These are phyloP conservation scores for Pestalotiopsis sp. DNA, from an alignment of 2,329 filamentous ascomycete genomes.

Conservation along the genomic window DNA sequence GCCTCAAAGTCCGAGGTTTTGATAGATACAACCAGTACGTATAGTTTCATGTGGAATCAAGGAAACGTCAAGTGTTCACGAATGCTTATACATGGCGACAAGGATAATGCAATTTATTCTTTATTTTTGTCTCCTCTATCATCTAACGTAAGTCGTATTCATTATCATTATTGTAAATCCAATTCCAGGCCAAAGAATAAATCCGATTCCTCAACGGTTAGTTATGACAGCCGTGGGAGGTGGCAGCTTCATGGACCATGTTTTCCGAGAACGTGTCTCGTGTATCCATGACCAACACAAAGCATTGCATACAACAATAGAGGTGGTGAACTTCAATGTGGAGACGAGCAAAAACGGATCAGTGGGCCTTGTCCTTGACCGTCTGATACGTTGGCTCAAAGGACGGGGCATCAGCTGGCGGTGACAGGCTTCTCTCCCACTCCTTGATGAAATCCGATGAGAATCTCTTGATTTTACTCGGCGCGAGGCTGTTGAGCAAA, in stretches of 20 bases:
- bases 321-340: neutral
- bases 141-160: neutral
- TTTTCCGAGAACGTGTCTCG: neutral
- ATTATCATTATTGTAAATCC: neutral
- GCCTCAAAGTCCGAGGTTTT: too few relatives aligned
- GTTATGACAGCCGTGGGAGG: neutral
- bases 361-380: constrained; percentile 14
- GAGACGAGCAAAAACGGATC: neutral
- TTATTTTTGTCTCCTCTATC: neutral
- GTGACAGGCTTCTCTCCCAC: constrained; percentile 80
- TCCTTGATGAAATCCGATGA: constrained; percentile 88
- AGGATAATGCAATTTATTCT: neutral
- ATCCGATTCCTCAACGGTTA: neutral
- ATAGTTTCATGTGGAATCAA: too few relatives aligned
- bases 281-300: neutral
- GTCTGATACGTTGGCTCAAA: constrained; percentile 19
- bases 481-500: constrained; percentile 70
- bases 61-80: too few relatives aligned
- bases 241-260: neutral
- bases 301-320: neutral
- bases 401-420: constrained; percentile 39
- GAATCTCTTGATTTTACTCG: constrained; percentile 78
- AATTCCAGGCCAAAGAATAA: neutral
- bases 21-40: too few relatives aligned
- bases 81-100: neutral